Base-by-base conservation (phyloP, 1,284 basidiomycete genomes). In the Trichosporon faecale region DNA sequence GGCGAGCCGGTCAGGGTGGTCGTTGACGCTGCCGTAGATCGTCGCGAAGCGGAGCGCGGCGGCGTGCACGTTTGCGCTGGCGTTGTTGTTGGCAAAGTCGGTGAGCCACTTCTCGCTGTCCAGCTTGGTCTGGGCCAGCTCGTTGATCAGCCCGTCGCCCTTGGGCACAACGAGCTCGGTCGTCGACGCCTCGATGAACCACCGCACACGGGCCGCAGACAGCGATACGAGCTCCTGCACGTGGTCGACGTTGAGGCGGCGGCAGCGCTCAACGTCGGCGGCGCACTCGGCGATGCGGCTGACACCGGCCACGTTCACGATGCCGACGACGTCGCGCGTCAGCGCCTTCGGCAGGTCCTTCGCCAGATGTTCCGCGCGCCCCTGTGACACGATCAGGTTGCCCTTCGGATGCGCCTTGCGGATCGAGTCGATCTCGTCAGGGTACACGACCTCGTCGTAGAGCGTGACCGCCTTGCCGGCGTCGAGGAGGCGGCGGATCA, bases 291-390 rank as follows among this genome's bases (percentile, higher is more conserved):
- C 65, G 1, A 79, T 76, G 6, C 78, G 72, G 2, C 76, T 76
- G 8, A 80, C 77, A 21, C 76, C 79, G 0, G 77, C 79, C 35
- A 80, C 76, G 61, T 80, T 72, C 57, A 80, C 75, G 27, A 79
- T 73, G 1, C 79, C 79, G 14, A 60, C 65, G 33, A 78, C 75
- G 69, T 79, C 77, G 11, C 57, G 57, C 18, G 57, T 61, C 29
- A 61, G 57, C 5, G 57, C 57, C 29, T 61, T 61, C 4, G 57
- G 29, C 12, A 61, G 18, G 29, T 61, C 57, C 18, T 21, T 31
- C 5, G 57, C 57, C 5, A 61, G 57, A 11, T 31, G 57, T 4
- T 33, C 57, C 6, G 57, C 29, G 6, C 57, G 12, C 18, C 57
- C 57, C 31, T 61, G 57, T 8, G 57, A 25, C 18, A 61, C 52